Conservation (phyloP, 352 stramenopile species). For the Phytophthora podocarpi region DNA sequence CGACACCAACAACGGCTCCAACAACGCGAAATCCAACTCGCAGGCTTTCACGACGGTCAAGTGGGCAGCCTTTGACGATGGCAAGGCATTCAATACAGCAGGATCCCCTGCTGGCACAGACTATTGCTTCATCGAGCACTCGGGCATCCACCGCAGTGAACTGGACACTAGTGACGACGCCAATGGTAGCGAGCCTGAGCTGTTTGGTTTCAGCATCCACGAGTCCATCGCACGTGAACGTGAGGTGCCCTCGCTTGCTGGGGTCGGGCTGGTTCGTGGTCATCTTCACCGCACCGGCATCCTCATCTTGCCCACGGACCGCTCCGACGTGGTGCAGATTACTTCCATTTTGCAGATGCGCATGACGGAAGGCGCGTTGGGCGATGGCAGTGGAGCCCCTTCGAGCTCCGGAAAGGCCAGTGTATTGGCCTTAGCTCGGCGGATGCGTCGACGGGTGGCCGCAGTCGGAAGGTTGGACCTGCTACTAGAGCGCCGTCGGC, state of each 20-base stretch:
- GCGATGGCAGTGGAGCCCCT: conserved; percentile 25
- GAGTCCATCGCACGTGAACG: conserved; percentile 65
- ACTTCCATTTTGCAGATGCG: conserved; percentile 68
- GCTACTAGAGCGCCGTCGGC: conserved; percentile 59
- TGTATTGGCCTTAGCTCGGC: conserved; percentile 28
- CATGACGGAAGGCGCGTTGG: conserved; percentile 32
- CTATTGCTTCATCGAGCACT: conserved; percentile 84
- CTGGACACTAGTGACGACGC: neutral
- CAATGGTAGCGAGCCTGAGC: conserved; percentile 17
- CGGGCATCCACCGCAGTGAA: conserved; percentile 44
- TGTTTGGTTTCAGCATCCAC: conserved; percentile 71
- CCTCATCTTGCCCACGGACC: conserved; percentile 64
- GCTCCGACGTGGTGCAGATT: conserved; percentile 64
- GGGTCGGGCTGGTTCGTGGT: conserved; percentile 57
- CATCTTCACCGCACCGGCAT: conserved; percentile 68
- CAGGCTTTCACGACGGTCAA: conserved; percentile 75
- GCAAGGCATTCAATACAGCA: conserved; percentile 33
- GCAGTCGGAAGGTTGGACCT: conserved; percentile 53
- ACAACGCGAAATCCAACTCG: conserved; percentile 19
- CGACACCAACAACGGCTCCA: neutral
- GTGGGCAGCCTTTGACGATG: conserved; percentile 73
- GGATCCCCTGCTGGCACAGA: conserved; percentile 50
- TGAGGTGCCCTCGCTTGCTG: conserved; percentile 64
- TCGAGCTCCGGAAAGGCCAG: conserved; percentile 13
- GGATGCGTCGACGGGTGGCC: conserved; percentile 54